phyloP scores from a whole-genome alignment of 352 stramenopile genomes.

The Nothophytophthora sp. region DNA sequence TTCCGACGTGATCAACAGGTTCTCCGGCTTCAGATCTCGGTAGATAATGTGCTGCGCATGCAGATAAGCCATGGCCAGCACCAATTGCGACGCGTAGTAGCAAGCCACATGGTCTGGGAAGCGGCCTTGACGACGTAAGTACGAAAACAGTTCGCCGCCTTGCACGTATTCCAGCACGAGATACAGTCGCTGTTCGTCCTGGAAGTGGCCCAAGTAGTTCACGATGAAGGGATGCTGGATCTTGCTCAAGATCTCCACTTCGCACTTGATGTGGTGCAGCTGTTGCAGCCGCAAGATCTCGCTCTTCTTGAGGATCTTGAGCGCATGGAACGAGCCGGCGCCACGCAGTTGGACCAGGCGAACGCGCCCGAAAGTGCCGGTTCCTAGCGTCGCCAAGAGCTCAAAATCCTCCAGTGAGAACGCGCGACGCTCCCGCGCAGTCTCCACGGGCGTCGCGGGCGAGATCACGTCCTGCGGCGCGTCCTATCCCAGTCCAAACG shows the following conservation, averaged over 20 bases:
- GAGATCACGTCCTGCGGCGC: conserved; percentile 55
- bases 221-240: conserved; percentile 92
- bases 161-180: conserved; percentile 93
- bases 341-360: conserved; percentile 75
- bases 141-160: conserved; percentile 93
- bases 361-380: conserved; percentile 90
- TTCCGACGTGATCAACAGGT: conserved; percentile 89
- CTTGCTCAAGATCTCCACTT: conserved; percentile 88
- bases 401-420: conserved; percentile 79
- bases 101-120: conserved; percentile 85
- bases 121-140: conserved; percentile 80
- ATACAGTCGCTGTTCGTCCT: conserved; percentile 90
- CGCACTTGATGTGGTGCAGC: conserved; percentile 92
- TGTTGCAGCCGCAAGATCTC: conserved; percentile 90
- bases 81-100: conserved; percentile 90
- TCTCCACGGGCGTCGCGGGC: conserved; percentile 38
- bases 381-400: conserved; percentile 76
- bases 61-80: conserved; percentile 88
- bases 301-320: conserved; percentile 94
- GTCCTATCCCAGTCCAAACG: conserved; percentile 19
- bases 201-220: conserved; percentile 86
- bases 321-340: conserved; percentile 65
- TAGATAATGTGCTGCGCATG: conserved; percentile 94
- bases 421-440: conserved; percentile 22
- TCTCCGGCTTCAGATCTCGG: conserved; percentile 93